Evolutionary conservation across 2,329 filamentous ascomycete species (phyloP), one percentile per base, ranked within the genome.

Genomic region (Neonectria ditissima): DNA sequence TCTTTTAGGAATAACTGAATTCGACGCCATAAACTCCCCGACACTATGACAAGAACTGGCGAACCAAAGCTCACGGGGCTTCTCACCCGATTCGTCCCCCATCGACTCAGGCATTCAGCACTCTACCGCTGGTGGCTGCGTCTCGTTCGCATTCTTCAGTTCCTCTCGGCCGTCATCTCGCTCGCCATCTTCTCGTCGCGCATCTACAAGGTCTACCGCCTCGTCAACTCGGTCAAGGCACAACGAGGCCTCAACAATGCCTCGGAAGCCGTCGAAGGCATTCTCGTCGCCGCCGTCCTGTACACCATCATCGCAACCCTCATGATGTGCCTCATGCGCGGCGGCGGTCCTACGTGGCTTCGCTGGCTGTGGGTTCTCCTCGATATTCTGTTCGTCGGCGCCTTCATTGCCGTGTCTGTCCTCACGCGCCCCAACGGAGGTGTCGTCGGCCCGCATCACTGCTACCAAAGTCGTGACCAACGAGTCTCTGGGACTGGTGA

Each of bases 201-300:
- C 37, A 18, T 41, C 18, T 41, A 41, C 37, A 18, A 20, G 10
- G 37, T 41, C 2, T 41, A 41, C 5, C 37, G 37, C 37, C 37
- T 41, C n/a, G 37, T 41, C n/a, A 41, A 41, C n/a, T 41, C 37
- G 37, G n/a, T 20, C 37, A 41, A 41, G n/a, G n/a, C 67, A 1
- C 51, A 59, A 2, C 66, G 65, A 2, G 67, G 65, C 2, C 30
- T 69, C 3, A 69, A 59, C 4, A 16, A 26, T 6, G 32, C 57
- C 2, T 67, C 56, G 9, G 65, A 64, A 0, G 67, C 65, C 1
- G 67, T 69, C 5, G 67, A 69, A 13, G 67, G 67, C n/a, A 69
- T 69, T 5, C 45, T 69, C 2, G 67, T 62, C 2, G 65, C 62
- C 1, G 67, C 67, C n/a, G 67, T 63, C 4, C 5, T 69, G 10